Percentiles rank a stretch among this genome's conserved stretches.
Conservation (phyloP, 1,284 basidiomycete species). For the Phellopilus nigrolimitatus region DNA sequence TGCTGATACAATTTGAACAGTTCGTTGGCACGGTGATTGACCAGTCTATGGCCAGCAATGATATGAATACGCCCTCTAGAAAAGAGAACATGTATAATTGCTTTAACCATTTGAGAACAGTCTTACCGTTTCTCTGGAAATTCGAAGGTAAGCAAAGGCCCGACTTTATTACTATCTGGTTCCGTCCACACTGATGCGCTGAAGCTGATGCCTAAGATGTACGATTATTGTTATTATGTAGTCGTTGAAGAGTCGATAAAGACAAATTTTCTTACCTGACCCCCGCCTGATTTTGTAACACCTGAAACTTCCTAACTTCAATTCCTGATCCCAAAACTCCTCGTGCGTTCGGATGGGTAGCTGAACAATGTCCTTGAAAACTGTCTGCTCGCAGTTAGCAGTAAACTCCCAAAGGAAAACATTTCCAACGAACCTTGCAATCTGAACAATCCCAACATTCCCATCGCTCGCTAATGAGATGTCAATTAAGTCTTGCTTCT, state of each 20-base stretch:
- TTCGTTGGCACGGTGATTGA: constrained; percentile 43
- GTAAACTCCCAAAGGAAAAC: neutral
- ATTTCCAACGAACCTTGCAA: constrained; percentile 38
- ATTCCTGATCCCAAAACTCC: constrained; percentile 18
- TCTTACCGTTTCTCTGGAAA: constrained; percentile 50
- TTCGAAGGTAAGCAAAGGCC: constrained; percentile 25
- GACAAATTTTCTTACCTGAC: constrained; percentile 23
- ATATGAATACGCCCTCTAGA: constrained; percentile 60
- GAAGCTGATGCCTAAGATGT: neutral
- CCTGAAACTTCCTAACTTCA: constrained; percentile 17
- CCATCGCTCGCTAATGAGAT: constrained; percentile 55
- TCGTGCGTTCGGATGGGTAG: neutral
- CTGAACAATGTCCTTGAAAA: neutral
- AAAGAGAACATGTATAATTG: neutral
- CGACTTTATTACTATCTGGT: neutral
- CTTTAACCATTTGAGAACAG: constrained; percentile 12
- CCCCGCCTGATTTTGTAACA: constrained; percentile 22
- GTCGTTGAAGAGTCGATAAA: neutral
- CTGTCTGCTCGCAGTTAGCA: neutral
- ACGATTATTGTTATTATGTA: neutral
- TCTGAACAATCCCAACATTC: constrained; percentile 63
- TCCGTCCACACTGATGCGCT: neutral
- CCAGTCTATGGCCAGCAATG: constrained; percentile 38
- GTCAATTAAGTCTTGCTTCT: constrained; percentile 3
- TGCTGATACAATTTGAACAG: constrained; percentile 61